A percentile compares a stretch with the other conserved stretches of the same genome.
Conservation (phyloP, 2,329 filamentous ascomycete genomes). For the Epichloe typhina region DNA sequence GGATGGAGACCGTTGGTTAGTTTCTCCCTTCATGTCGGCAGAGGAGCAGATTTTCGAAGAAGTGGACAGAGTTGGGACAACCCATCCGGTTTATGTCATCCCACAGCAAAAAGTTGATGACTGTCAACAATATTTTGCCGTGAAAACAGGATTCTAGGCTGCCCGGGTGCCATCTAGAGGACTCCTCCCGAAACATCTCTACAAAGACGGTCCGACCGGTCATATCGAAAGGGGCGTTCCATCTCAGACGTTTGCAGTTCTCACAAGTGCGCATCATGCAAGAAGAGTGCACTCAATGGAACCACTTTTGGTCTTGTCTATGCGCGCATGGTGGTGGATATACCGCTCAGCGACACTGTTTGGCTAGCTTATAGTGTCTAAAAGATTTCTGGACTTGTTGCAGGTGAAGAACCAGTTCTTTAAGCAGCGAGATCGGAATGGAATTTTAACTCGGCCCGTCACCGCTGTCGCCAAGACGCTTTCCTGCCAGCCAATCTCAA, state of each 20-base stretch:
- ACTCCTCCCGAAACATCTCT: background rate
- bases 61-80: constrained; percentile 52
- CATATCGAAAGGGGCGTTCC: background rate
- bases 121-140: constrained; percentile 51
- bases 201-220: background rate
- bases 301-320: background rate
- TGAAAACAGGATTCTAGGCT: constrained; percentile 41
- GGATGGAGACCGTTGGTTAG: constrained; percentile 30
- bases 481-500: background rate
- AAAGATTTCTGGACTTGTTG: background rate
- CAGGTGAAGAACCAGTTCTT: background rate
- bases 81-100: constrained; percentile 80
- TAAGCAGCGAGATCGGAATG: background rate
- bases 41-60: constrained; percentile 53
- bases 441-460: background rate
- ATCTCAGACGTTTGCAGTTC: background rate
- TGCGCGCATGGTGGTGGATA: background rate
- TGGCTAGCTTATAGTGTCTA: background rate
- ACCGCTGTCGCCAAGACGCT: background rate
- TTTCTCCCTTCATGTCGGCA: constrained; percentile 36
- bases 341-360: background rate
- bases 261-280: background rate
- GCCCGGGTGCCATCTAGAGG: background rate
- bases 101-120: constrained; percentile 55
- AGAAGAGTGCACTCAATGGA: background rate